Conservation (phyloP, 352 stramenopile genomes). For the Pythium dissimile region DNA sequence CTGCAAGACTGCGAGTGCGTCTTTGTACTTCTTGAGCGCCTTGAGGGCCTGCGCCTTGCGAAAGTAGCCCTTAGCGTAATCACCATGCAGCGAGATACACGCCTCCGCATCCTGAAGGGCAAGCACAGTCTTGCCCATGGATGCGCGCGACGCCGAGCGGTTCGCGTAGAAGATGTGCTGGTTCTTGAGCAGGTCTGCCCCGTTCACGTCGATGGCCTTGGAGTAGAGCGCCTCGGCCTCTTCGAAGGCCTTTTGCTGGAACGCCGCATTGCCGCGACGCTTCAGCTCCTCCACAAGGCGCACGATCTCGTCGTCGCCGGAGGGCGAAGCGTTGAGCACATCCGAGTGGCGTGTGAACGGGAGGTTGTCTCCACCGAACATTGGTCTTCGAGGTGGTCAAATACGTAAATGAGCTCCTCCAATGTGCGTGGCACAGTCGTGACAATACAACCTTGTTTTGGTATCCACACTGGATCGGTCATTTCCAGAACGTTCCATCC, state of each 20-base stretch:
- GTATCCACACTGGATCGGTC: not conserved
- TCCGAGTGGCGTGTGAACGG: slow-evolving; percentile 82
- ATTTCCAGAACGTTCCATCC: slow-evolving; percentile 23
- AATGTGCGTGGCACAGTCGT: not conserved
- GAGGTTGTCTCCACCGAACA: slow-evolving; percentile 67
- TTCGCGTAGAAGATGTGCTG: slow-evolving; percentile 89
- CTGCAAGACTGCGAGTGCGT: slow-evolving; percentile 62
- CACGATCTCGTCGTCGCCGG: slow-evolving; percentile 42
- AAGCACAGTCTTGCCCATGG: slow-evolving; percentile 68
- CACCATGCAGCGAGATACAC: slow-evolving; percentile 49
- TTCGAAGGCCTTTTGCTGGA: slow-evolving; percentile 79
- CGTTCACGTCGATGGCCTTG: slow-evolving; percentile 90
- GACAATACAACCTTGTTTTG: slow-evolving; percentile 6
- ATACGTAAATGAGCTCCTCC: not conserved
- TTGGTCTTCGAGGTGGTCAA: too few species aligned
- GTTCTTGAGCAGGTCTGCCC: slow-evolving; percentile 42
- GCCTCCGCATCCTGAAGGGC: slow-evolving; percentile 70
- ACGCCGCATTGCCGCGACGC: slow-evolving; percentile 83
- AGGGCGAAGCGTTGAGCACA: slow-evolving; percentile 61
- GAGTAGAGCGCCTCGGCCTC: slow-evolving; percentile 96
- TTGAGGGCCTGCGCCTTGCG: slow-evolving; percentile 76
- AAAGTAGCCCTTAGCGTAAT: slow-evolving; percentile 84
- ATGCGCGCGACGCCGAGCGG: slow-evolving; percentile 76
- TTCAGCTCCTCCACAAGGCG: slow-evolving; percentile 86
- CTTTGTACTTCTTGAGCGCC: slow-evolving; percentile 63